phyloP scores from a whole-genome alignment of 176 grass and related monocot species.

The Aegilops tauschii region DNA sequence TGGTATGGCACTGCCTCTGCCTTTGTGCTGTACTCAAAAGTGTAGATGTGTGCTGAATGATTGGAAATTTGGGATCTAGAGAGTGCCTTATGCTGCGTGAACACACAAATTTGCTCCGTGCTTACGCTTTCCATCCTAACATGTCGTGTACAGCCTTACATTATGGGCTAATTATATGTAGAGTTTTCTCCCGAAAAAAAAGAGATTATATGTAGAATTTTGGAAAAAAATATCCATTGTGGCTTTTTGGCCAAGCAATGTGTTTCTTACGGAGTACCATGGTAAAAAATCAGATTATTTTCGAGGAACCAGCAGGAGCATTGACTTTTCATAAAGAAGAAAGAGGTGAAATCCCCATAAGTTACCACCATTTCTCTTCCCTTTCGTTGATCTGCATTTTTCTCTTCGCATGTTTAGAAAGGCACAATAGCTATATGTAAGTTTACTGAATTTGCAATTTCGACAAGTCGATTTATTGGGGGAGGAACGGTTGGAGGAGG shows the following conservation, averaged over 20 bases:
- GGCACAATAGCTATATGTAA: too few relatives aligned
- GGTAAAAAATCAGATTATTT: not conserved
- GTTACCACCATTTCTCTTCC: not conserved
- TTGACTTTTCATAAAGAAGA: too few relatives aligned
- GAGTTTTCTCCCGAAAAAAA: not conserved
- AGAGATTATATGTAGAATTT: not conserved
- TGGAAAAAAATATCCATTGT: not conserved
- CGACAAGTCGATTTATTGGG: too few relatives aligned
- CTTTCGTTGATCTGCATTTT: not conserved
- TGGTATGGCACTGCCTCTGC: not conserved
- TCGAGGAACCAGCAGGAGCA: too few relatives aligned
- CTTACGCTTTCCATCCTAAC: not conserved
- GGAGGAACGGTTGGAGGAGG: too few relatives aligned
- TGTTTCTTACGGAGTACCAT: not conserved
- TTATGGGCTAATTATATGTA: not conserved
- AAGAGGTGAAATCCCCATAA: too few relatives aligned
- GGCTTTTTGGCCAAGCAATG: not conserved
- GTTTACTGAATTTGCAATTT: too few relatives aligned
- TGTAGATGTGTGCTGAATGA: constrained; percentile 10
- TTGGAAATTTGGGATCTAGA: constrained; percentile 30
- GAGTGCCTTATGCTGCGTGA: not conserved
- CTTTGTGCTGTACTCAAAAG: not conserved
- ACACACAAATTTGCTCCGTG: not conserved
- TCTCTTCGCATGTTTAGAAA: too few relatives aligned
- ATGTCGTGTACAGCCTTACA: not conserved